These are phyloP conservation scores for Pleurozium schreberi DNA, from an alignment of 225 moss, liverwort and hornwort genomes.

Conservation along the genomic window DNA sequence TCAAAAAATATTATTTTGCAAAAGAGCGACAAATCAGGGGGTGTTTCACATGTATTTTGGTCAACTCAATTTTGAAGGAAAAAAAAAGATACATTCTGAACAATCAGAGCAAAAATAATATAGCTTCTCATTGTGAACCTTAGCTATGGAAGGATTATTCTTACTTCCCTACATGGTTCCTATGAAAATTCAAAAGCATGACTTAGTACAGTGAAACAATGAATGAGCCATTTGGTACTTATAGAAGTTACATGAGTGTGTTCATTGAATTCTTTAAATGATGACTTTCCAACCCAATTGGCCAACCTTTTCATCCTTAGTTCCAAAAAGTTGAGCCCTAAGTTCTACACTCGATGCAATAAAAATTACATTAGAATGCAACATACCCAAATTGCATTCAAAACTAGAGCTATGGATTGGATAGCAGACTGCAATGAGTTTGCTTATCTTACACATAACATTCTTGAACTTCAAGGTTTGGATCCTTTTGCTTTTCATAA, in stretches of 20 bases:
- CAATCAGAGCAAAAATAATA: not conserved
- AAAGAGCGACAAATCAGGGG: accelerated
- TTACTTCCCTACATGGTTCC: not conserved
- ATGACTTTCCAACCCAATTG: not conserved
- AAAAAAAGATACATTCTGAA: not conserved
- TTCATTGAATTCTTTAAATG: not conserved
- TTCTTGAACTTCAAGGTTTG: not conserved
- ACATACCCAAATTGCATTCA: accelerated
- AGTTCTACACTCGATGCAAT: not conserved
- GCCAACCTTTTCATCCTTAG: accelerated
- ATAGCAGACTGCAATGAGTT: accelerated
- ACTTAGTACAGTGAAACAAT: accelerated
- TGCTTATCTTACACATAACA: not conserved
- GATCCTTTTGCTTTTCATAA: not conserved
- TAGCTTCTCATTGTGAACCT: not conserved
- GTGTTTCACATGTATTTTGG: not conserved
- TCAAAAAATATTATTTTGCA: too few relatives aligned
- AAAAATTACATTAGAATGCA: too few relatives aligned
- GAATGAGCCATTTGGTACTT: not conserved
- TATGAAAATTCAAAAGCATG: not conserved
- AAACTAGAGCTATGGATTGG: not conserved
- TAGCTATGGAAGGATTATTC: too few relatives aligned
- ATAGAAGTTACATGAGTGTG: not conserved
- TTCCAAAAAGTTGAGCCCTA: not conserved
- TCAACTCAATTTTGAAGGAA: not conserved